Percentiles rank a stretch among this genome's conserved stretches.
phyloP scores from a whole-genome alignment of 768 basidiomycete species.

The Lactarius tabidus region DNA sequence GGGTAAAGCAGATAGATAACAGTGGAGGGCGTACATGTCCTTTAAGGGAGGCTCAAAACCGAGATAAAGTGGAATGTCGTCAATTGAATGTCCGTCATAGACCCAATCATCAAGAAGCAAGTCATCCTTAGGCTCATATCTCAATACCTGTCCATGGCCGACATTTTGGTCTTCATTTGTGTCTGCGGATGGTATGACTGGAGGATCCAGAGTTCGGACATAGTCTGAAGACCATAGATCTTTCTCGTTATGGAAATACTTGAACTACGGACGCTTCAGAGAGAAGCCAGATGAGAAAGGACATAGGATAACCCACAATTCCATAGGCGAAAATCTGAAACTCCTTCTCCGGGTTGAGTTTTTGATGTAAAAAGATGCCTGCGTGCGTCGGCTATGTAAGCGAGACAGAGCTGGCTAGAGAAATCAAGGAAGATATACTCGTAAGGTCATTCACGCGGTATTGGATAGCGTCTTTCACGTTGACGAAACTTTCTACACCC shows the following conservation, averaged over 20 bases:
- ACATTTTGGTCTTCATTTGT: constrained; percentile 13
- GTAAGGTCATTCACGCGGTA: constrained; percentile 12
- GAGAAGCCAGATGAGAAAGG: not conserved
- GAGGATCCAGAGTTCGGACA: not conserved
- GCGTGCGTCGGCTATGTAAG: no score
- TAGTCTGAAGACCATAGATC: constrained; percentile 6
- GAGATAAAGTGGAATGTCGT: not conserved
- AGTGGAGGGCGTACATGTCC: constrained; percentile 2
- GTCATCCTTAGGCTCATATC: not conserved
- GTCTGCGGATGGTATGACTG: not conserved
- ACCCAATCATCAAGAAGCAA: constrained; percentile 10
- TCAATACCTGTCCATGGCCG: constrained; percentile 8
- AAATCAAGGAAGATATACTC: not conserved
- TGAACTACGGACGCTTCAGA: constrained; percentile 12
- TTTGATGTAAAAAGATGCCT: constrained; percentile 28
- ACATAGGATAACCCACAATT: constrained; percentile 20
- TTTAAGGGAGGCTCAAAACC: constrained; percentile 10
- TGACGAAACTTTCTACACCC: not conserved
- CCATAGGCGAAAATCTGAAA: constrained; percentile 28
- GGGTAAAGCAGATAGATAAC: no score
- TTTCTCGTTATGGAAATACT: not conserved
- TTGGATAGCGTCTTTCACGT: not conserved
- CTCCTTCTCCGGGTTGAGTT: constrained; percentile 21
- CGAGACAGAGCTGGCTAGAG: no score
- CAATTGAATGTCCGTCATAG: constrained; percentile 19